phyloP scores from a whole-genome alignment of 441 rosid species.

The Euphorbia schlechtendalii region DNA sequence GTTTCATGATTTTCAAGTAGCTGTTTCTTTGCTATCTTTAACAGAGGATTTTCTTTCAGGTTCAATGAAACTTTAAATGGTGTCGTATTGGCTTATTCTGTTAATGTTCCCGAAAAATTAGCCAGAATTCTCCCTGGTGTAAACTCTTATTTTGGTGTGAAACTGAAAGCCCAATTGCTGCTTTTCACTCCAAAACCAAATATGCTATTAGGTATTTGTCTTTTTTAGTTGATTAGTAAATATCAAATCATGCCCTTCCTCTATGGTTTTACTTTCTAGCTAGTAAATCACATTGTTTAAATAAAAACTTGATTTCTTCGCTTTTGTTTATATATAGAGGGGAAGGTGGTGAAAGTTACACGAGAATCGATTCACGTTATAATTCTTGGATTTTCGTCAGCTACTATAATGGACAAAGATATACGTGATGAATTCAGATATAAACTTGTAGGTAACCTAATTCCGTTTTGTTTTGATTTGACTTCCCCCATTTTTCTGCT shows the following conservation, averaged over 20 bases:
- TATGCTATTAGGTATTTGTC: conserved; percentile 52
- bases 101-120: conserved; percentile 32
- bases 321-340: conserved; percentile 36
- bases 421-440: conserved; percentile 65
- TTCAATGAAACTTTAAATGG: conserved; percentile 65
- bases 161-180: conserved; percentile 46
- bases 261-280: not conserved
- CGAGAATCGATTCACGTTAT: conserved; percentile 64
- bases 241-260: not conserved
- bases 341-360: conserved; percentile 58
- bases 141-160: conserved; percentile 59
- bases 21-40: not conserved
- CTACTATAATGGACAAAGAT: conserved; percentile 49
- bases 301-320: not conserved
- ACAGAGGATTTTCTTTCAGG: conserved; percentile 28
- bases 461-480: not conserved
- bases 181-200: conserved; percentile 68
- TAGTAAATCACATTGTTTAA: not conserved
- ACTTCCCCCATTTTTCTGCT: not conserved
- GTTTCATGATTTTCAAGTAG: not conserved
- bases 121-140: conserved; percentile 59
- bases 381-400: conserved; percentile 82
- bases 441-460: conserved; percentile 37
- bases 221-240: not conserved
- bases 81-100: conserved; percentile 68